Evolutionary conservation across 2,329 filamentous ascomycete species (phyloP).

Genomic region (Blumeriella jaapii): DNA sequence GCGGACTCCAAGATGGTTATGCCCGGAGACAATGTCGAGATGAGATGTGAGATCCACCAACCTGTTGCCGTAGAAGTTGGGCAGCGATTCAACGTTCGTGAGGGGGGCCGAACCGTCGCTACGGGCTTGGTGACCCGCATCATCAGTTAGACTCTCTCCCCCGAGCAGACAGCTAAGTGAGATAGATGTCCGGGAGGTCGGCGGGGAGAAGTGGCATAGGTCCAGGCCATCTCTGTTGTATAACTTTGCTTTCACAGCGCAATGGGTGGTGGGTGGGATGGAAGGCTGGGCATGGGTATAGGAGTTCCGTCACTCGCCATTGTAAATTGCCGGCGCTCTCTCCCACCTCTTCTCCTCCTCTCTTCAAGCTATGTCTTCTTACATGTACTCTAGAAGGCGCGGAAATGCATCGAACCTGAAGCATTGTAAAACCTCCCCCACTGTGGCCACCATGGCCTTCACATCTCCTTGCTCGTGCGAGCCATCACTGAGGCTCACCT

Average conservation of each 20-base stretch:
- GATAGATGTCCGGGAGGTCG: conserved; percentile 7
- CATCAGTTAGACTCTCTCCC: conserved; percentile 30
- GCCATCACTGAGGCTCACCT: no score
- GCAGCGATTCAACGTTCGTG: conserved; percentile 95
- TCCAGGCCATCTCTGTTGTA: conserved; percentile 11
- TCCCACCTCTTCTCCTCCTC: conserved; percentile 18
- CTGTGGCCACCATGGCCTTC: no score
- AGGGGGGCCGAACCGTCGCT: conserved; percentile 84
- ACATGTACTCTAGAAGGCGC: conserved; percentile 16
- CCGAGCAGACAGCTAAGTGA: conserved; percentile 1
- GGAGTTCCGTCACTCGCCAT: conserved; percentile 15
- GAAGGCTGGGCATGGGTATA: conserved; percentile 5
- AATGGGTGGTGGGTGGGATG: conserved; percentile 9
- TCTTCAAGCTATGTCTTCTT: conserved; percentile 20
- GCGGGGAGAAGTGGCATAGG: background rate
- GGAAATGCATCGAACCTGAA: conserved; percentile 9
- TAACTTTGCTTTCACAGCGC: conserved; percentile 15
- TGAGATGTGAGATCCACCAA: conserved; percentile 76
- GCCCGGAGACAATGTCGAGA: conserved; percentile 98
- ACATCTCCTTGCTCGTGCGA: no score
- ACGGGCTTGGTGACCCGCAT: conserved; percentile 75
- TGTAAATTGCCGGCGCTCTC: conserved; percentile 13
- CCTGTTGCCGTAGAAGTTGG: conserved; percentile 82
- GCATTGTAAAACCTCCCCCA: conserved; percentile 9
- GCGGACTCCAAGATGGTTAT: conserved; percentile 70